Evolutionary conservation across 2,329 filamentous ascomycete genomes (phyloP).

Genomic region (Sphaerulina vaccinii): DNA sequence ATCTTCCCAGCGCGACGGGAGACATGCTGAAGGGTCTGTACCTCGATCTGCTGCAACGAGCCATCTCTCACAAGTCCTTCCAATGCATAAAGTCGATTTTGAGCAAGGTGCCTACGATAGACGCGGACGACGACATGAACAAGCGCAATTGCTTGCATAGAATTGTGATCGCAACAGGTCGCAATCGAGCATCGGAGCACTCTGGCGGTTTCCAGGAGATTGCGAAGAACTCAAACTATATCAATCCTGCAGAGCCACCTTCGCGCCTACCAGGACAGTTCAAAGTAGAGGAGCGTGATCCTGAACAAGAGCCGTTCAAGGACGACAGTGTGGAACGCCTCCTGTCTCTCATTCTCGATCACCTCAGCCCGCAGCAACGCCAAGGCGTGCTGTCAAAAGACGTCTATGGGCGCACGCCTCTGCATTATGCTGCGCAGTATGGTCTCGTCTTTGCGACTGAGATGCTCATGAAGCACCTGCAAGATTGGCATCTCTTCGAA

Average conservation of each 20-base stretch:
- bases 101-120: constrained; percentile 65
- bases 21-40: constrained; percentile 63
- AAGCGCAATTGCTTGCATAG: constrained; percentile 90
- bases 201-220: constrained; percentile 34
- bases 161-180: constrained; percentile 85
- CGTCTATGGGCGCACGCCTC: constrained; percentile 75
- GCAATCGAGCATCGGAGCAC: constrained; percentile 59
- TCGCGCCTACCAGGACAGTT: constrained; percentile 60
- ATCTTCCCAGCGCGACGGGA: constrained; percentile 39
- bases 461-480: constrained; percentile 82
- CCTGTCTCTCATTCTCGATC: constrained; percentile 62
- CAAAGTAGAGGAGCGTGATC: constrained; percentile 64
- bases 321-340: constrained; percentile 76
- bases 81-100: constrained; percentile 71
- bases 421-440: constrained; percentile 94
- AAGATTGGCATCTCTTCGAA: constrained; percentile 83
- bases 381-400: constrained; percentile 67
- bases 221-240: constrained; percentile 65
- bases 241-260: constrained; percentile 74
- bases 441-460: constrained; percentile 90
- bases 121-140: constrained; percentile 91
- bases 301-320: constrained; percentile 57
- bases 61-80: constrained; percentile 69
- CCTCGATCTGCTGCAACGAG: constrained; percentile 75
- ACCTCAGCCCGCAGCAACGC: constrained; percentile 66